phyloP scores from a whole-genome alignment of 2,329 filamentous ascomycete genomes.

The Pestalotiopsis sp. region DNA sequence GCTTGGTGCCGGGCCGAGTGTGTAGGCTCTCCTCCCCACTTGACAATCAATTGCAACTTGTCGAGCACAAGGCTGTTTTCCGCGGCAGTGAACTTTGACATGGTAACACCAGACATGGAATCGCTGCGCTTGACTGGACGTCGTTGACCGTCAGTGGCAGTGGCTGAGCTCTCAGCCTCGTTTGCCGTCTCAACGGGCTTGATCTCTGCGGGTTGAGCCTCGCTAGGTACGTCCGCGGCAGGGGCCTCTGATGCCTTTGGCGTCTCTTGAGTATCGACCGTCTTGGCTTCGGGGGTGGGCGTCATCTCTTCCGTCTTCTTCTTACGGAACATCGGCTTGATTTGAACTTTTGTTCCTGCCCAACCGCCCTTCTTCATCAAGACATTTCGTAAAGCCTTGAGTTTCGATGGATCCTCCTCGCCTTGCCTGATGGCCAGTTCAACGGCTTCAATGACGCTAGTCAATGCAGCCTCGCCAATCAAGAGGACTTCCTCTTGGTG shows the following conservation, averaged over 20 bases:
- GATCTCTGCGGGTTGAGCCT: conserved; percentile 11
- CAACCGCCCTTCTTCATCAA: conserved; percentile 90
- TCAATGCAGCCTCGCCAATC: conserved; percentile 86
- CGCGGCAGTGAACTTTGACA: conserved; percentile 90
- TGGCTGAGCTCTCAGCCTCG: conserved; percentile 22
- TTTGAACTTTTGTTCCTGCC: conserved; percentile 97
- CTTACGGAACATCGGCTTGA: conserved; percentile 98
- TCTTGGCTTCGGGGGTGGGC: conserved; percentile 26
- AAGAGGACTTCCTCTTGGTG: conserved; percentile 96
- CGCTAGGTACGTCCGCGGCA: conserved; percentile 2
- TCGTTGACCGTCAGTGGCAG: conserved; percentile 28
- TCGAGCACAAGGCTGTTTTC: conserved; percentile 93
- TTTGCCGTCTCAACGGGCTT: conserved; percentile 18
- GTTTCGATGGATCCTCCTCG: conserved; percentile 83
- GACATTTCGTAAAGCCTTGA: conserved; percentile 83
- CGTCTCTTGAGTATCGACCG: conserved; percentile 38
- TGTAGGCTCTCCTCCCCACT: conserved; percentile 98
- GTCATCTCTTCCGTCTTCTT: conserved; percentile 67
- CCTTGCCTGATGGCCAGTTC: conserved; percentile 77
- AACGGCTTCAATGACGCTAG: conserved; percentile 88
- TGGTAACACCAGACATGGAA: conserved; percentile 85
- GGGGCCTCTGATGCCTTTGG: conserved; percentile 33
- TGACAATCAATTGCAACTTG: conserved; percentile 96
- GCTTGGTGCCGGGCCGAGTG: conserved; percentile 96
- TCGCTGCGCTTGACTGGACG: conserved; percentile 66